phyloP scores from a whole-genome alignment of 2,329 filamentous ascomycete genomes.

The Hypoxylon sp. region DNA sequence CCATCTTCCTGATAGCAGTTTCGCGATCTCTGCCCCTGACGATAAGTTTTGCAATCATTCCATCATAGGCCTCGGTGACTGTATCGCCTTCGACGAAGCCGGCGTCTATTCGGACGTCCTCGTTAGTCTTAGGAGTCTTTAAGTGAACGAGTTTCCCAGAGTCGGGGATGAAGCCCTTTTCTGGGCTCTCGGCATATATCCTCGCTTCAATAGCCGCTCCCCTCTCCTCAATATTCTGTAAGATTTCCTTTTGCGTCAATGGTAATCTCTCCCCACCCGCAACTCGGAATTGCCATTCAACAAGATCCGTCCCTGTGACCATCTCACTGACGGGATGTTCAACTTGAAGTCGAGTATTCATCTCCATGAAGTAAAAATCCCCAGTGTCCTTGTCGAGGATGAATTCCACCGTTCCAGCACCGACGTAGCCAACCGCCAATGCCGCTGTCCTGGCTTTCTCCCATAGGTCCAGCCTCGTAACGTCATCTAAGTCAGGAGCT shows the following conservation, averaged over 20 bases:
- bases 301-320: slow-evolving; percentile 80
- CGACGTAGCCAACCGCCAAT: slow-evolving; percentile 87
- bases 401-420: slow-evolving; percentile 91
- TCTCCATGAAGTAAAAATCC: slow-evolving; percentile 86
- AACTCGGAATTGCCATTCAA: slow-evolving; percentile 94
- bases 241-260: slow-evolving; percentile 74
- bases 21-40: slow-evolving; percentile 84
- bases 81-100: slow-evolving; percentile 93
- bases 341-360: slow-evolving; percentile 92
- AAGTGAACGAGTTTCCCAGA: slow-evolving; percentile 91
- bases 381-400: slow-evolving; percentile 87
- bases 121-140: slow-evolving; percentile 75
- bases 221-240: slow-evolving; percentile 78
- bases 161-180: slow-evolving; percentile 92
- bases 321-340: slow-evolving; percentile 92
- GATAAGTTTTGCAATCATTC: slow-evolving; percentile 99
- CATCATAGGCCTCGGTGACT: slow-evolving; percentile 95
- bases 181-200: slow-evolving; percentile 96
- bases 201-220: slow-evolving; percentile 95
- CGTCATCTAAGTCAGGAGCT: slow-evolving; percentile 75
- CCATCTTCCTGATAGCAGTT: slow-evolving; percentile 86
- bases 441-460: slow-evolving; percentile 75
- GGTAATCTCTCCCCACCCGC: slow-evolving; percentile 71
- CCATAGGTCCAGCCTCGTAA: slow-evolving; percentile 74
- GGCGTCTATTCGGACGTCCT: slow-evolving; percentile 90